Evolutionary conservation across 2,329 filamentous ascomycete species (phyloP), one percentile per base, ranked within the genome.

Genomic region (Stagonosporopsis tanaceti): DNA sequence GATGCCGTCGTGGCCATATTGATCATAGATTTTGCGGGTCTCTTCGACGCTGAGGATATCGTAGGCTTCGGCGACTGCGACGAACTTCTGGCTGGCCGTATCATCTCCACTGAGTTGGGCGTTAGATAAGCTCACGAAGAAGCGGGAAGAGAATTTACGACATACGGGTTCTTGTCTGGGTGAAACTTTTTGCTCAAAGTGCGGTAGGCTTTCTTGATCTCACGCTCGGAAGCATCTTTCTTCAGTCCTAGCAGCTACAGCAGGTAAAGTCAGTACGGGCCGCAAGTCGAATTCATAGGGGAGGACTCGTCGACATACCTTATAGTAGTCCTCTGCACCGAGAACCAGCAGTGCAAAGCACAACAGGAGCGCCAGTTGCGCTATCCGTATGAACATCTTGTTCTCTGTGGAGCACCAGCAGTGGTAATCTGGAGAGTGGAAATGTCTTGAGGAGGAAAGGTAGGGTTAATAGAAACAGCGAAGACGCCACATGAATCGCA

Each of bases 121-220:
- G 42, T 70, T 51, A 70, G 60, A 24, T 41, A 38, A 15, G 44
- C 9, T 28, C 34, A 4, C n/a, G 41, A 42, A 6, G 30, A 4
- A 24, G 4, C 15, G 8, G 38, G 28, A 34, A 28, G 35, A 30
- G 22, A 15, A 9, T n/a, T 2, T 4, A 56, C 80, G 41, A 52
- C 90, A 70, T 85, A 95, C 89, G 94, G 93, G 70, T 98, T 98
- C 85, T 99, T 99, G 79, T 99, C 95, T 3, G 95, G 95, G 74
- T 99, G 95, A 77, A 86, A 97, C 76, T 96, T 96, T 79, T 98
- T 98, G 81, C 91, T 96, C 11, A 99, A 83, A 59, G 87, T 89
- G 59, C 93, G 87, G 78, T 99, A 99, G 22, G 95, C 93, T 42
- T 91, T 90, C 79, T 99, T 99, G 75, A 99, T 89, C 70, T 98